phyloP scores from a whole-genome alignment of 2,329 filamentous ascomycete genomes.

The Colletotrichum aenigma region DNA sequence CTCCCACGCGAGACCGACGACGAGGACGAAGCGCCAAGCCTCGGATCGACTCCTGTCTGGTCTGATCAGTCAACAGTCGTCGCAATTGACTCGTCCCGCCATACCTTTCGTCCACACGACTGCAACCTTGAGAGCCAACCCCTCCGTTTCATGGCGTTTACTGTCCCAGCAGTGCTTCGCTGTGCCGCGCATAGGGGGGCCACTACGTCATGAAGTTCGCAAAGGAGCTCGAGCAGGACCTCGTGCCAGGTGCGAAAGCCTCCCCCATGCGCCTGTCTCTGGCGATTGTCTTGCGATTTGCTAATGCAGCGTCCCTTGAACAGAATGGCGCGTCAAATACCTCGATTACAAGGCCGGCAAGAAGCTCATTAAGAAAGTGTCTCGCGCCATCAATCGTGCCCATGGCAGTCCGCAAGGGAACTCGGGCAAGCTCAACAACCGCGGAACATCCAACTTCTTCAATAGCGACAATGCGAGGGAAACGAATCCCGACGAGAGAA shows the following conservation, averaged over 20 bases:
- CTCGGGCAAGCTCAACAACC: neutral
- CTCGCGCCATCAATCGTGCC: slow-evolving; percentile 71
- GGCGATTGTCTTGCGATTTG: neutral
- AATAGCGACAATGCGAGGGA: neutral
- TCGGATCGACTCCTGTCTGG: neutral
- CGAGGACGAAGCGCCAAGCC: neutral
- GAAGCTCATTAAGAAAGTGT: slow-evolving; percentile 87
- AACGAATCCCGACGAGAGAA: slow-evolving; percentile 22
- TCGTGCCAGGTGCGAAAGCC: slow-evolving; percentile 72
- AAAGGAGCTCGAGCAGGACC: slow-evolving; percentile 83
- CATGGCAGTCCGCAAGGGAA: slow-evolving; percentile 2
- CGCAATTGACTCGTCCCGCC: neutral
- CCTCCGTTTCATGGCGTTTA: slow-evolving; percentile 3
- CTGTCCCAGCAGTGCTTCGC: neutral
- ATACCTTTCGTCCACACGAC: neutral
- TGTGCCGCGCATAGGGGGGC: neutral
- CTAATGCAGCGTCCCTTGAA: neutral
- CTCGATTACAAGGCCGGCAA: slow-evolving; percentile 95
- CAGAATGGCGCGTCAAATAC: slow-evolving; percentile 92
- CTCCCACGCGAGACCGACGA: neutral
- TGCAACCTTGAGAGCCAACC: neutral
- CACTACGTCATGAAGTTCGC: slow-evolving; percentile 65
- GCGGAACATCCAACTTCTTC: neutral
- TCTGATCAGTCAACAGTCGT: neutral
- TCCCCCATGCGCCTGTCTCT: neutral